Evolutionary conservation across 768 basidiomycete species (phyloP).

Genomic region (Rubroboletus pulcherrimus): DNA sequence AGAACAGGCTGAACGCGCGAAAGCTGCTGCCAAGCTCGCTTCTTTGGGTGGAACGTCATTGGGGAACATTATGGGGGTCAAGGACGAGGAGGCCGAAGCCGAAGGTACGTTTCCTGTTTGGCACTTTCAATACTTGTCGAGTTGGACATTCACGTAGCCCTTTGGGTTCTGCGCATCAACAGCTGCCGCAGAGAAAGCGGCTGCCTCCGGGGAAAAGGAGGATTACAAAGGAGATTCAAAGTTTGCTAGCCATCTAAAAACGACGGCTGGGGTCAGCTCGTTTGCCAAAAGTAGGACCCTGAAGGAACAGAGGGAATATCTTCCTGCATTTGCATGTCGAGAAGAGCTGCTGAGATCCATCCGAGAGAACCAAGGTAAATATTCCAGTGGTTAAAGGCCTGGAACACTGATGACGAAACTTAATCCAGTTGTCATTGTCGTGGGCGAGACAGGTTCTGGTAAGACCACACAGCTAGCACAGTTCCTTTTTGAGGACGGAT

Average conservation of each 20-base stretch:
- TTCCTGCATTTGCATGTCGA: slow-evolving; percentile 96
- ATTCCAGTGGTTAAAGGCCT: neutral
- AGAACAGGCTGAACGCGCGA: slow-evolving; percentile 93
- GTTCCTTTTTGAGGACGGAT: slow-evolving; percentile 96
- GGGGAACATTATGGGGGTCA: slow-evolving; percentile 98
- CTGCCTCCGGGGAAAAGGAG: slow-evolving; percentile 51
- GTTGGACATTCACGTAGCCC: slow-evolving; percentile 79
- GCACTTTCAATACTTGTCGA: slow-evolving; percentile 35
- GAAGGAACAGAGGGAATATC: slow-evolving; percentile 93
- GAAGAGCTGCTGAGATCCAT: slow-evolving; percentile 87
- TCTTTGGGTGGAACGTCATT: slow-evolving; percentile 86
- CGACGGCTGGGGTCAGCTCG: slow-evolving; percentile 68
- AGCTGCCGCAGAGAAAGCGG: slow-evolving; percentile 53
- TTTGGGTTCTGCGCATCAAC: slow-evolving; percentile 34
- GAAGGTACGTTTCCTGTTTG: slow-evolving; percentile 60
- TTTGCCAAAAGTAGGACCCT: slow-evolving; percentile 81
- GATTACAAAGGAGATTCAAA: slow-evolving; percentile 93
- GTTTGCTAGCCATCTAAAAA: slow-evolving; percentile 92
- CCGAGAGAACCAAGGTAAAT: slow-evolving; percentile 89
- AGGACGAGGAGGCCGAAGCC: slow-evolving; percentile 90
- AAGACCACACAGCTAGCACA: slow-evolving; percentile 97
- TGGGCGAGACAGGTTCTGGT: slow-evolving; percentile 99
- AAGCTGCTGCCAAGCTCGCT: slow-evolving; percentile 94
- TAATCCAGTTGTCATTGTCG: slow-evolving; percentile 77
- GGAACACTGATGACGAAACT: neutral